Base-by-base conservation (phyloP, 2,329 filamentous ascomycete genomes). In the Aureobasidium lini region DNA sequence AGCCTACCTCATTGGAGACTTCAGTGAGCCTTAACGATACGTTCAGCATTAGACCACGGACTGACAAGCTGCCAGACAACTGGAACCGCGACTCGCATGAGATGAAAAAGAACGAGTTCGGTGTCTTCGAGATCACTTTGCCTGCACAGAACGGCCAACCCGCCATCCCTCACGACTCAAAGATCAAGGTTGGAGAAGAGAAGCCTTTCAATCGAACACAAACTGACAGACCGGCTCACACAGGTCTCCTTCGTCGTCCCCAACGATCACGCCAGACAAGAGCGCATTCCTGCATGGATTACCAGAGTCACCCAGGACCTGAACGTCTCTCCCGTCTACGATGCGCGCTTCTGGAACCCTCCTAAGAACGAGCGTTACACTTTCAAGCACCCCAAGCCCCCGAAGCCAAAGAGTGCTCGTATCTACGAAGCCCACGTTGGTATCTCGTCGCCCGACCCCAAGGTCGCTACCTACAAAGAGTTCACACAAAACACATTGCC, bases 401-500 rank as follows among this genome's bases (percentile, higher is more conserved):
- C 86, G 72, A 95, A 93, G 79, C 94, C 94, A 1, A 73, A 79
- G 60, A 96, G 91, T 67, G 84, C 84, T n/a, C 87, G 94, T 53
- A 91, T 99, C 61, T 99, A 99, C 75, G 94, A 99, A 75, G 94
- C 94, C n/a, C 94, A 99, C 70, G 91, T 99, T 43, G 94, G 94
- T 53, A 99, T 99, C 66, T 96, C 93, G 6, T 94, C 90, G 2
- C 90, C 92, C 1, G 93, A 97, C 64, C 84, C 87, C 63, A 86
- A 84, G 65, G 91, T 99, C 40, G 85, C 94, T 3, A 95, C 90
- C 6, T 99, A 96, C 82, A 96, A 96, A 73, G 92, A 99, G 75
- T 99, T 99, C 73, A 97, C 93, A 2, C 81, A 86, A 68, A 90
- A 89, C 72, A 91, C 96, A 81, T 82, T 99, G 7, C 92, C 93